These are phyloP conservation scores for Secale cereale DNA, from an alignment of 176 grass and related monocot genomes.

Conservation along the genomic window DNA sequence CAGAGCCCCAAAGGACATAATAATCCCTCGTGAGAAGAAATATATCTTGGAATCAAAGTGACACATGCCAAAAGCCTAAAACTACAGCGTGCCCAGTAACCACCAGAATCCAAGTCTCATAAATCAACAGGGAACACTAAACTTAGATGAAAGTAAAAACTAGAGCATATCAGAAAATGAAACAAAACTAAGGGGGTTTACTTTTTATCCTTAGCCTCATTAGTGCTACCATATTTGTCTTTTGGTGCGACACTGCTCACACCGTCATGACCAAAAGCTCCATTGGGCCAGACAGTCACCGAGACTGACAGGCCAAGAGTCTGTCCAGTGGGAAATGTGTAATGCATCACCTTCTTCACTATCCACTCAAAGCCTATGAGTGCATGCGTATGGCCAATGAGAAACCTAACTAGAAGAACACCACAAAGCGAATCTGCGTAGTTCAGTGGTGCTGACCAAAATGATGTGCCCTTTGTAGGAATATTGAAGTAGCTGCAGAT, in stretches of 20 bases:
- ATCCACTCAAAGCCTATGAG: constrained; percentile 5
- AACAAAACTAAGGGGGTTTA: not conserved
- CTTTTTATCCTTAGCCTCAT: constrained; percentile 21
- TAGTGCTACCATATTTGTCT: not conserved
- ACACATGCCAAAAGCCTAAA: too few species aligned
- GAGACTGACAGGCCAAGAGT: constrained; percentile 2
- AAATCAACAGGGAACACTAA: not conserved
- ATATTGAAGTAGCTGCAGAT: constrained; percentile 19
- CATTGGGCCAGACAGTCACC: not conserved
- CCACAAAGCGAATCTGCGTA: constrained; percentile 1
- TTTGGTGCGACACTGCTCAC: not conserved
- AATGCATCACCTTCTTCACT: not conserved
- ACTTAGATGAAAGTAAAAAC: not conserved
- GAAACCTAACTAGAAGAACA: constrained; percentile 18
- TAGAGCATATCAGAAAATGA: not conserved
- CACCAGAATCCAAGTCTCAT: not conserved
- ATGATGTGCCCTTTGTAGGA: not conserved
- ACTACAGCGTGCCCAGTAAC: not conserved
- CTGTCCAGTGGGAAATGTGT: not conserved
- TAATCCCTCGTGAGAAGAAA: too few species aligned
- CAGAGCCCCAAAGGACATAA: too few species aligned
- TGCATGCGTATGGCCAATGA: not conserved
- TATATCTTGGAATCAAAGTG: too few species aligned
- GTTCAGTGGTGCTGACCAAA: constrained; percentile 10
- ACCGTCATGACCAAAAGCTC: not conserved